Conservation (phyloP, 2,329 filamentous ascomycete species). For the Aureobasidium sp. region DNA sequence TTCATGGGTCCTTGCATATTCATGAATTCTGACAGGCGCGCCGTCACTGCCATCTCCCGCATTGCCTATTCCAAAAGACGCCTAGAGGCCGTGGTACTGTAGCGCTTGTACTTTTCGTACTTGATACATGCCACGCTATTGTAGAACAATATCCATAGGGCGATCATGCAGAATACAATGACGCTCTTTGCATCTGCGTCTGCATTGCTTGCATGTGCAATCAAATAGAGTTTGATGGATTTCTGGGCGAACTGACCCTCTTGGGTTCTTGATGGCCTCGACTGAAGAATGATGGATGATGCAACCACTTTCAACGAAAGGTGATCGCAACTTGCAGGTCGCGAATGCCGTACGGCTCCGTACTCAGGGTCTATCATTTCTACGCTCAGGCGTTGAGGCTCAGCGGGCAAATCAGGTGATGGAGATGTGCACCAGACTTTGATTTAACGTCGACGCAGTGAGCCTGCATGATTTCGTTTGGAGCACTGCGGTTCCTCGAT, state of each 20-base stretch:
- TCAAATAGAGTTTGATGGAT: not conserved
- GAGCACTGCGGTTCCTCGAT: not conserved
- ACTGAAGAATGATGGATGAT: not conserved
- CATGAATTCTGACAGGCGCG: slow-evolving; percentile 6
- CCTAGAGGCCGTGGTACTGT: slow-evolving; percentile 12
- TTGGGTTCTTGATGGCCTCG: not conserved
- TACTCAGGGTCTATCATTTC: not conserved
- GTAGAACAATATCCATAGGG: slow-evolving; percentile 6
- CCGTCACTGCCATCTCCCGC: slow-evolving; percentile 14
- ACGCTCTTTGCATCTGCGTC: slow-evolving; percentile 10
- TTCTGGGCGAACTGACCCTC: not conserved
- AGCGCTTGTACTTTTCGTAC: slow-evolving; percentile 4
- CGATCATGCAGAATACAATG: slow-evolving; percentile 1
- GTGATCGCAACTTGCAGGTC: not conserved
- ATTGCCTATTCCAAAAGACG: slow-evolving; percentile 8
- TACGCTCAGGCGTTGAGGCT: not conserved
- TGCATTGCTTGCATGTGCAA: slow-evolving; percentile 13
- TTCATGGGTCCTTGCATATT: slow-evolving; percentile 11
- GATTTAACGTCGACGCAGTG: not conserved
- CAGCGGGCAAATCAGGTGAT: not conserved
- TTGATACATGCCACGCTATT: slow-evolving; percentile 3
- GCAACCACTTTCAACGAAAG: not conserved
- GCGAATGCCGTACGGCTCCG: not conserved
- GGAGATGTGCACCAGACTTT: not conserved
- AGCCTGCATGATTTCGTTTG: not conserved